Conservation (phyloP, 139 green algal species). For the Picochlorum costavermella region DNA sequence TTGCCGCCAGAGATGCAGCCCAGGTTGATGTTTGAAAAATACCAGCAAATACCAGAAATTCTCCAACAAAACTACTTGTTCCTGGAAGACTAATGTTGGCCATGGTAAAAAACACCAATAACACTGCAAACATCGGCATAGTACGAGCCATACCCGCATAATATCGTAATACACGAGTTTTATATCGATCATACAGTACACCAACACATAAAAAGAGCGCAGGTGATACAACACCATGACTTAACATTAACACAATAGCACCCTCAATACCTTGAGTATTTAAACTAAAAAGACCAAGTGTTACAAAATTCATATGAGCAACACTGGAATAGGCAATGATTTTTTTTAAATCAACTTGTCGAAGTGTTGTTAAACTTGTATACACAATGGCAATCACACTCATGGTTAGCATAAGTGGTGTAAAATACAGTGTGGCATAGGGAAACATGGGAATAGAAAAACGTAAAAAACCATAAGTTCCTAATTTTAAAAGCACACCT, state of each 20-base stretch:
- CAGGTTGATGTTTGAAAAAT: constrained; percentile 43
- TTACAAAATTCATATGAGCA: constrained; percentile 61
- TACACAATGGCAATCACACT: constrained; percentile 59
- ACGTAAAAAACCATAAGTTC: constrained; percentile 55
- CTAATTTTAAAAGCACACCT: constrained; percentile 56
- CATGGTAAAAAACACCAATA: constrained; percentile 62
- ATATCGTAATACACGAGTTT: constrained; percentile 54
- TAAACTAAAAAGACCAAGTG: constrained; percentile 52
- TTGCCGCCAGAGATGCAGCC: constrained; percentile 32
- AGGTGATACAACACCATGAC: constrained; percentile 53
- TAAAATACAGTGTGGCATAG: constrained; percentile 49
- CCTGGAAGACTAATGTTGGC: constrained; percentile 54
- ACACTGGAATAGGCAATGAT: constrained; percentile 65
- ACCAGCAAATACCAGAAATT: constrained; percentile 48
- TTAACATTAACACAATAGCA: constrained; percentile 54
- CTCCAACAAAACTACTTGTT: constrained; percentile 57
- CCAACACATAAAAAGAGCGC: constrained; percentile 58
- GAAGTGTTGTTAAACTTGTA: constrained; percentile 47
- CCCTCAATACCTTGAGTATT: constrained; percentile 54
- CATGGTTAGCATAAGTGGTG: constrained; percentile 49
- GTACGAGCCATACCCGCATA: constrained; percentile 39
- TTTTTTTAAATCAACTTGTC: constrained; percentile 64
- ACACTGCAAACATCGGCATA: constrained; percentile 57
- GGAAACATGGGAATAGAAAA: constrained; percentile 60
- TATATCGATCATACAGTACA: constrained; percentile 51